These are phyloP conservation scores for Podospora didyma DNA, from an alignment of 495 filamentous ascomycete genomes.

Conservation along the genomic window DNA sequence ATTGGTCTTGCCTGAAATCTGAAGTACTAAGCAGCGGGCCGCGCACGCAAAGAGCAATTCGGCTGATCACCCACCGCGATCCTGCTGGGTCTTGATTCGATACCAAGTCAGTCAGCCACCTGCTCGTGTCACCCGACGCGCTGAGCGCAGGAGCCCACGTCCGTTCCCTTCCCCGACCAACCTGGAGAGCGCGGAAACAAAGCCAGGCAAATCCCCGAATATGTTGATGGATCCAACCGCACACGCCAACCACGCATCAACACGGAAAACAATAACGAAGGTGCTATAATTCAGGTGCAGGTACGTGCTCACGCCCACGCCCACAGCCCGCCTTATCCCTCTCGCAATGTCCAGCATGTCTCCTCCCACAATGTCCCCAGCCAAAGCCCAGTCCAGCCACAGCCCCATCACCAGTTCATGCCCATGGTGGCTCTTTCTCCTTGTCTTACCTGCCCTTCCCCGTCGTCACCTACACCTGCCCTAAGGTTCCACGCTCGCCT, in stretches of 20 bases:
- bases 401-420: too few relatives aligned
- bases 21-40: constrained; percentile 9
- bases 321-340: constrained; percentile 1
- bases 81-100: background rate
- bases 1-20: constrained; percentile 10
- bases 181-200: background rate
- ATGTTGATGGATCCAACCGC: background rate
- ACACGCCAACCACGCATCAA: constrained; percentile 8
- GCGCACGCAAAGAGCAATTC: background rate
- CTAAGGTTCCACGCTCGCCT: background rate
- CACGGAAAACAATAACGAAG: constrained; percentile 16
- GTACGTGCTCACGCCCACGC: constrained; percentile 21
- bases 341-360: background rate
- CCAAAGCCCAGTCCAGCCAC: too few relatives aligned
- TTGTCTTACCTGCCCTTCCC: background rate
- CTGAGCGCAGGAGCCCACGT: background rate
- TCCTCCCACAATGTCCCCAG: too few relatives aligned
- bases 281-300: constrained; percentile 30
- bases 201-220: background rate
- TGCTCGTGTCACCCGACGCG: constrained; percentile 3
- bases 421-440: too few relatives aligned
- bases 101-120: background rate
- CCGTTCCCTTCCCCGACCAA: background rate
- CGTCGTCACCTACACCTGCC: background rate
- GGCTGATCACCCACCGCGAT: background rate